phyloP scores from a whole-genome alignment of 192 early-diverging fungal species.

The Lobosporangium transversale region DNA sequence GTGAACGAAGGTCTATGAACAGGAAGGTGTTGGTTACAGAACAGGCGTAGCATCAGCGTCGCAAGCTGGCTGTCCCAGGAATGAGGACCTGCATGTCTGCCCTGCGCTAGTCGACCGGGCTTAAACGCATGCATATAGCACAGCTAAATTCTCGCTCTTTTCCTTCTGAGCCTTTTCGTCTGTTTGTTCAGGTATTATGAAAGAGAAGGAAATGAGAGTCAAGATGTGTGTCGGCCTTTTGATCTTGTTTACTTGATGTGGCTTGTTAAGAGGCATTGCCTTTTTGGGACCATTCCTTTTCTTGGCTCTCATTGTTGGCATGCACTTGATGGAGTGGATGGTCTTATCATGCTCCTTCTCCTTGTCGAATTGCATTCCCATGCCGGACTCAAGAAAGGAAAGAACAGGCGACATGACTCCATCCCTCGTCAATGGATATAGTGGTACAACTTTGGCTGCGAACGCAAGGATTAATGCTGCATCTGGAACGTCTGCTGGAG shows the following conservation, averaged over 20 bases:
- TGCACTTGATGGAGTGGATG: too few species aligned
- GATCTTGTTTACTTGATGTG: slow-evolving; percentile 2
- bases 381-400: slow-evolving; percentile 29
- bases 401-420: slow-evolving; percentile 11
- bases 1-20: slow-evolving; percentile 1
- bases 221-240: background rate
- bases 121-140: slow-evolving; percentile 16
- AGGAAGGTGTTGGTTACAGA: slow-evolving; percentile 10
- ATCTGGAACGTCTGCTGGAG: too few species aligned
- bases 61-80: slow-evolving; percentile 49
- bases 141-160: background rate
- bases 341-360: too few species aligned
- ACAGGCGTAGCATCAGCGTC: slow-evolving; percentile 22
- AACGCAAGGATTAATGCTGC: too few species aligned
- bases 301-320: too few species aligned
- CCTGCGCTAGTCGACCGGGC: slow-evolving; percentile 1
- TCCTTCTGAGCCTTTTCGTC: background rate
- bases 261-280: background rate
- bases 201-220: background rate
- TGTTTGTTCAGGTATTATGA: too few species aligned
- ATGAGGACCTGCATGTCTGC: background rate
- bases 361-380: background rate
- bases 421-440: slow-evolving; percentile 12
- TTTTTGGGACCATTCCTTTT: background rate
- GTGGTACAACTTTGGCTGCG: background rate